These are phyloP conservation scores for Colletotrichum lini DNA, from an alignment of 2,329 filamentous ascomycete species.

Conservation along the genomic window DNA sequence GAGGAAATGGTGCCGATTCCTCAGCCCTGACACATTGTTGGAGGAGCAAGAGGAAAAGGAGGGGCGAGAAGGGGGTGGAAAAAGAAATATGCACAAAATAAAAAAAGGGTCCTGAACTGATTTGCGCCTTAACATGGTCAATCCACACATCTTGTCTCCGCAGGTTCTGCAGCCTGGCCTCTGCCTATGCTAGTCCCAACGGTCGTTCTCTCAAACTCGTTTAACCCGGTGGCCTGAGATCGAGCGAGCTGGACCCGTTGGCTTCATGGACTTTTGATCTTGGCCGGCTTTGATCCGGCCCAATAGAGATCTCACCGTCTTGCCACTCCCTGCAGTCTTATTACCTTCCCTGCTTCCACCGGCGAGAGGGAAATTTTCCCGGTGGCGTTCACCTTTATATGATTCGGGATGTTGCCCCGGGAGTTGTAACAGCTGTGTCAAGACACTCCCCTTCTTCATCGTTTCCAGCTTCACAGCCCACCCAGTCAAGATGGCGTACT, in stretches of 20 bases:
- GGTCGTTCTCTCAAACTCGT: neutral
- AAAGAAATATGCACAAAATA: conserved; percentile 7
- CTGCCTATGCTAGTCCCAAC: conserved; percentile 19
- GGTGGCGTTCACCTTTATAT: conserved; percentile 8
- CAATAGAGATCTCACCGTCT: neutral
- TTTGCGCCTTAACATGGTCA: conserved; percentile 20
- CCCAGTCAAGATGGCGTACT: conserved; percentile 42
- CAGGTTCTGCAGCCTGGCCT: conserved; percentile 20
- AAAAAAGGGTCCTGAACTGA: conserved; percentile 37
- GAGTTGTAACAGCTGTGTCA: neutral
- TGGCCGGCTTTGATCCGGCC: conserved; percentile 1
- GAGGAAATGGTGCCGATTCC: neutral
- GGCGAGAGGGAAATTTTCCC: neutral
- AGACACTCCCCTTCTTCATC: neutral
- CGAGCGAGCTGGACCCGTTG: neutral
- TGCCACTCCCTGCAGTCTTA: neutral
- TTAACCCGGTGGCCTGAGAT: neutral
- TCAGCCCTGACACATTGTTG: neutral
- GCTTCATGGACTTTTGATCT: neutral
- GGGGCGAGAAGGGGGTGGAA: neutral
- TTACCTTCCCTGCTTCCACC: neutral
- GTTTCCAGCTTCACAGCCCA: neutral
- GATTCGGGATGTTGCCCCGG: neutral
- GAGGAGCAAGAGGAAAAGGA: neutral
- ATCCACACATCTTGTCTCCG: conserved; percentile 2